Evolutionary conservation across 139 green algal species (phyloP).

Genomic region (Parachlorella kessleri): DNA sequence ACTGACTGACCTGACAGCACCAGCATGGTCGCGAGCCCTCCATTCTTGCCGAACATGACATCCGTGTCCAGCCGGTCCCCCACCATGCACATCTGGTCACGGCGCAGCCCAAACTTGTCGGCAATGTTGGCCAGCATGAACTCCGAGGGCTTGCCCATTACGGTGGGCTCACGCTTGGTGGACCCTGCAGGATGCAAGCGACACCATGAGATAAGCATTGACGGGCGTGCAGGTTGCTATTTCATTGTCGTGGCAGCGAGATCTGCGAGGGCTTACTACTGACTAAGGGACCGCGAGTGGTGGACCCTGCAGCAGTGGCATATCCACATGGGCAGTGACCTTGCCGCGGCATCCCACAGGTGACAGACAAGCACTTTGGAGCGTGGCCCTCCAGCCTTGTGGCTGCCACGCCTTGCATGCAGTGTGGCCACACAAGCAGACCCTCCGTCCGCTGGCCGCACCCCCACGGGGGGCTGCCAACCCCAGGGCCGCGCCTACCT

Average conservation of each 20-base stretch:
- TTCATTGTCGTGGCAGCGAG: no score
- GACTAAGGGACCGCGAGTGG: no score
- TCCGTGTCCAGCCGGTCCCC: conserved; percentile 99
- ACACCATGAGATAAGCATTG: background rate
- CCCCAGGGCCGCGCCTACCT: conserved; percentile 43
- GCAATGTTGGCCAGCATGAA: conserved; percentile 99
- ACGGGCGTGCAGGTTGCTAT: no score
- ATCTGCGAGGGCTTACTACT: no score
- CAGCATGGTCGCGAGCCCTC: conserved; percentile 89
- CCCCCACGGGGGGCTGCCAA: no score
- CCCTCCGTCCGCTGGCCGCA: background rate
- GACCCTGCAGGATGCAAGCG: conserved; percentile 62
- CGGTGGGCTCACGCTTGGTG: conserved; percentile 89
- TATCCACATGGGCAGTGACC: no score
- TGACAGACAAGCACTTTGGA: no score
- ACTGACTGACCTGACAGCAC: conserved; percentile 69
- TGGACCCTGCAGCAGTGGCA: no score
- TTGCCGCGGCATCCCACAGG: no score
- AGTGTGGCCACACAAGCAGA: no score
- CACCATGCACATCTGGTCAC: conserved; percentile 98
- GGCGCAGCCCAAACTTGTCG: conserved; percentile 62
- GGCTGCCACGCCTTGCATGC: no score
- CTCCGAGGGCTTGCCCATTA: conserved; percentile 94
- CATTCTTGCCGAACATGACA: conserved; percentile 98
- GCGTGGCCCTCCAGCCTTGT: no score